These are phyloP conservation scores for Colletotrichum tabaci DNA, from an alignment of 2,329 filamentous ascomycete genomes.

Conservation along the genomic window DNA sequence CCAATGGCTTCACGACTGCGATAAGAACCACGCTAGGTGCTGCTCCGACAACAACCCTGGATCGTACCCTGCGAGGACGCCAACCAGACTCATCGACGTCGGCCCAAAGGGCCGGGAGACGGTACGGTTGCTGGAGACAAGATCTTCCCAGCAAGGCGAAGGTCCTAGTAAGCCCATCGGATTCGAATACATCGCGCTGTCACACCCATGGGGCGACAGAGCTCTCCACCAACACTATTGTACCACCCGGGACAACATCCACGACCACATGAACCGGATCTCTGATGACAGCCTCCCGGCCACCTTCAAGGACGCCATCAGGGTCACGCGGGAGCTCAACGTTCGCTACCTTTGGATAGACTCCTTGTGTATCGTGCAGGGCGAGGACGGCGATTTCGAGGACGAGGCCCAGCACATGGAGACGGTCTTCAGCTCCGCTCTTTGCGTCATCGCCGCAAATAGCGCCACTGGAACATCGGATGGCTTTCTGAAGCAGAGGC, in stretches of 20 bases:
- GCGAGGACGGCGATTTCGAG: constrained; percentile 27
- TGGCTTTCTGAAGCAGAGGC: neutral
- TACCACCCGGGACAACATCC: neutral
- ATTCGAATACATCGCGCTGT: constrained; percentile 9
- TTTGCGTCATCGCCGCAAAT: constrained; percentile 1
- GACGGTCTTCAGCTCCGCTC: constrained; percentile 12
- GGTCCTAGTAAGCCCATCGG: too few species aligned
- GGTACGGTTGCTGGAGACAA: neutral
- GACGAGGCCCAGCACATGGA: constrained; percentile 22
- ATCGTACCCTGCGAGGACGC: too few species aligned
- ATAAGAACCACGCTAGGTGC: neutral
- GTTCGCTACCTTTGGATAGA: constrained; percentile 44
- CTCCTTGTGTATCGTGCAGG: constrained; percentile 44
- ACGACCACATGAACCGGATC: neutral
- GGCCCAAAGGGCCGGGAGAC: neutral
- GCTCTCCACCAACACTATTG: too few species aligned
- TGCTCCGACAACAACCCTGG: too few species aligned
- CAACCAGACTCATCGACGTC: neutral
- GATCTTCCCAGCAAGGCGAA: too few species aligned
- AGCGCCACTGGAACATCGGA: neutral
- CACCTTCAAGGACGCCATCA: constrained; percentile 37
- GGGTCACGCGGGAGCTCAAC: constrained; percentile 22
- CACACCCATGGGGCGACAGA: neutral
- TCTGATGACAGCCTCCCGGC: constrained; percentile 11
- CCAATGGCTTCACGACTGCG: constrained; percentile 1